A percentile compares a stretch with the other conserved stretches of the same genome.
phyloP scores from a whole-genome alignment of 805 yeast genomes.

The Lipomyces sp. region DNA sequence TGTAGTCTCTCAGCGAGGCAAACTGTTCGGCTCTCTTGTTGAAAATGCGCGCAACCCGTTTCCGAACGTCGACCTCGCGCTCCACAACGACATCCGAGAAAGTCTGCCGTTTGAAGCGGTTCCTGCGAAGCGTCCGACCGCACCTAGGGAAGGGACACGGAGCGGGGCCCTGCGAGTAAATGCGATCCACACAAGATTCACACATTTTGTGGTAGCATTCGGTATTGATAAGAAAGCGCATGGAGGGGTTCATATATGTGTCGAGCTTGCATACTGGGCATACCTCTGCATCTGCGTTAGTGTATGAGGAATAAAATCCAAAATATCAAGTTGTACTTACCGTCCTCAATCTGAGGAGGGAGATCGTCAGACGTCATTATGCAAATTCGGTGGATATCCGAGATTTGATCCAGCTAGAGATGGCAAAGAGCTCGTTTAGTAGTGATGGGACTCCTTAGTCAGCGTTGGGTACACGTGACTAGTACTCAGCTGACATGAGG shows the following conservation, averaged over 20 bases:
- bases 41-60: slow-evolving; percentile 69
- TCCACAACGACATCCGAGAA: slow-evolving; percentile 90
- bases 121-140: slow-evolving; percentile 79
- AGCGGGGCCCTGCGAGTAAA: slow-evolving; percentile 91
- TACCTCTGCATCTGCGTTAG: too few relatives aligned
- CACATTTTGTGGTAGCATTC: slow-evolving; percentile 98
- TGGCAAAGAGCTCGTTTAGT: too few relatives aligned
- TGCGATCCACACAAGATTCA: slow-evolving; percentile 91
- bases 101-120: slow-evolving; percentile 84
- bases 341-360: slow-evolving; percentile 3
- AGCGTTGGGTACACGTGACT: neutral
- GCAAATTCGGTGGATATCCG: neutral
- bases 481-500: neutral
- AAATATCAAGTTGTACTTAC: slow-evolving; percentile 5
- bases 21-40: slow-evolving; percentile 81
- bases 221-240: slow-evolving; percentile 88
- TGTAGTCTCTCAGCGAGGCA: slow-evolving; percentile 54
- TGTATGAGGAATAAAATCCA: too few relatives aligned
- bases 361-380: neutral
- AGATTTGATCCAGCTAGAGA: neutral
- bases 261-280: slow-evolving; percentile 98
- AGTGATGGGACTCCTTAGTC: too few relatives aligned
- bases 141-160: slow-evolving; percentile 95
- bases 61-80: slow-evolving; percentile 86
- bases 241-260: slow-evolving; percentile 86